Base-by-base conservation (phyloP, 2,329 filamentous ascomycete genomes). In the Hawksworthiomyces lignivorus region DNA sequence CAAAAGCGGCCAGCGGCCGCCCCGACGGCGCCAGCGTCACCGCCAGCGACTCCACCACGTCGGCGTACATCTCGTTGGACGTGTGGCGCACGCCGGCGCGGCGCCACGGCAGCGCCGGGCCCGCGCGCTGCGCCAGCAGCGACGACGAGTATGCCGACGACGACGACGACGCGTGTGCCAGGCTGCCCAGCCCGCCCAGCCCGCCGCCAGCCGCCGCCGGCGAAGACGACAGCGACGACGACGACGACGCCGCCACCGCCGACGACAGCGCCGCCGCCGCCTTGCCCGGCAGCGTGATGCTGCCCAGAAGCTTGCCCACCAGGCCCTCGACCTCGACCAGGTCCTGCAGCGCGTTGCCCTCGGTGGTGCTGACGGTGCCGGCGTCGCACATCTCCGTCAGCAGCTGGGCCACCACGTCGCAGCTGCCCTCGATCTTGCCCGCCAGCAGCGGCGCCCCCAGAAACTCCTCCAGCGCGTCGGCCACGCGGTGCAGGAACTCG, bases 301-400 rank as follows among this genome's bases (percentile, higher is more conserved):
- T 87, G 35, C 88, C 87, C 15, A 98, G 68, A 41, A 98, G 62
- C 63, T 89, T 95, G 51, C 87, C 88, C 62, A 97, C 77, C 67
- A 88, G 84, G 24, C 86, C 87, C 48, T 94, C 88, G 14, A 94
- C 87, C 59, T 96, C 89, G 12, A 98, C 87, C 12, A 90, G 72
- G 58, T 98, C 92, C 54, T 87, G 77, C 55, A 98, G 65, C 17
- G 89, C 87, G 68, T 98, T 97, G 9, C 86, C 84, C 61, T 98
- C 92, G 1, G 90, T 96, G 43, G 87, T 94, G 34, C 77, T 84
- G 27, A 96, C 75, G n/a, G 81, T 75, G 14, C 92, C 92, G 30
- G 82, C 87, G 69, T 98, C 92, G 60, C 92, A 96, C 84, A 98
- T 94, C 65, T 98, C 92, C 48, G 82, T 87, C 45, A 97, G 72